phyloP scores from a whole-genome alignment of 345 rosid species.

The Brassica juncea region DNA sequence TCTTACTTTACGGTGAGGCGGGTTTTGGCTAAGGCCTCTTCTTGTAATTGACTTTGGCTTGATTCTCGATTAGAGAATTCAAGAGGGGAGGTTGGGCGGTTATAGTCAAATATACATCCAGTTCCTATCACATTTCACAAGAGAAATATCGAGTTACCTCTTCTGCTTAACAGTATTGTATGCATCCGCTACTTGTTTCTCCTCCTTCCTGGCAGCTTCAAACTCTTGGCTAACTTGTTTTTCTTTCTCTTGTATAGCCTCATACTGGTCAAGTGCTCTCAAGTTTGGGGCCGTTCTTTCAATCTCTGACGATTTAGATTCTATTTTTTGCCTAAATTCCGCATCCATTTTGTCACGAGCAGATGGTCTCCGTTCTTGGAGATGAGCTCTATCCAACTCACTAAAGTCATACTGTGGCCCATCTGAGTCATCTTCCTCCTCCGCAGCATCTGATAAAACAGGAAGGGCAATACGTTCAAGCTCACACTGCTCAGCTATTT shows the following conservation, averaged over 20 bases:
- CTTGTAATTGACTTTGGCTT: too few species aligned
- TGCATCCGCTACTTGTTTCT: slow-evolving; percentile 77
- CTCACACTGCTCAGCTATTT: slow-evolving; percentile 81
- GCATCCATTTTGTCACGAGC: slow-evolving; percentile 74
- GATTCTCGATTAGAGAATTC: too few species aligned
- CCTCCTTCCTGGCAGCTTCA: slow-evolving; percentile 87
- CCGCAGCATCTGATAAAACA: slow-evolving; percentile 68
- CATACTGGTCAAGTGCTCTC: slow-evolving; percentile 94
- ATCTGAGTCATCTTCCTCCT: slow-evolving; percentile 60
- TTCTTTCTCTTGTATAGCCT: slow-evolving; percentile 83
- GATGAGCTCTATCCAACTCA: slow-evolving; percentile 70
- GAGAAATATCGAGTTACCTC: slow-evolving; percentile 52
- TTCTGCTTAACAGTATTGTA: slow-evolving; percentile 74
- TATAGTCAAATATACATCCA: too few species aligned
- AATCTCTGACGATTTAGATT: slow-evolving; percentile 65
- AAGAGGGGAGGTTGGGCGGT: too few species aligned
- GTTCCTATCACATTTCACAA: neutral
- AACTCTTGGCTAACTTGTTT: slow-evolving; percentile 74
- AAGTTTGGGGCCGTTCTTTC: slow-evolving; percentile 93
- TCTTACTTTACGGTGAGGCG: too few species aligned
- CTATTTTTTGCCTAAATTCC: slow-evolving; percentile 80
- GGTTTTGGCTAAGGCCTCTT: too few species aligned
- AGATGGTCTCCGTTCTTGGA: slow-evolving; percentile 71
- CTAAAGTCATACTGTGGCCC: slow-evolving; percentile 78
- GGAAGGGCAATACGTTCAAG: slow-evolving; percentile 81